Percentiles rank a stretch among this genome's conserved stretches.
phyloP scores from a whole-genome alignment of 192 early-diverging fungal genomes.

The Mortierella alpina region DNA sequence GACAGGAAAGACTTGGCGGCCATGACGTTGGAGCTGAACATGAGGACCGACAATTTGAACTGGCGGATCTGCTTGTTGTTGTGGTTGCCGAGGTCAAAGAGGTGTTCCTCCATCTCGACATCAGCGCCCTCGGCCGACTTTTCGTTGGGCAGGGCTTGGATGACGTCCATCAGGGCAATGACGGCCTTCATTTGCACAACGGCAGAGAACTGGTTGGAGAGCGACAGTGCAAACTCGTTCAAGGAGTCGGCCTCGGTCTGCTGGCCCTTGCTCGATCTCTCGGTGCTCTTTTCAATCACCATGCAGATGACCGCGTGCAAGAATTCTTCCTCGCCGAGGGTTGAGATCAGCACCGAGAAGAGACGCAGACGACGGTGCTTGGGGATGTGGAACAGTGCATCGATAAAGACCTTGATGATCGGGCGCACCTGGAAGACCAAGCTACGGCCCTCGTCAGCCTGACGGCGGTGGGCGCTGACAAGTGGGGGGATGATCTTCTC shows the following conservation, averaged over 20 bases:
- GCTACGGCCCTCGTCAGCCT: constrained; percentile 41
- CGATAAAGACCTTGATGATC: constrained; percentile 91
- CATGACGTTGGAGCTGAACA: constrained; percentile 65
- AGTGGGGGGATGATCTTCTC: constrained; percentile 89
- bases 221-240: constrained; percentile 77
- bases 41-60: constrained; percentile 69
- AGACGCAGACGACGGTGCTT: constrained; percentile 89
- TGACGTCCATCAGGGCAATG: constrained; percentile 65
- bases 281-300: constrained; percentile 78
- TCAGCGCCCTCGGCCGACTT: constrained; percentile 42
- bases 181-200: constrained; percentile 75
- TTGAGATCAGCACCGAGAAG: constrained; percentile 83
- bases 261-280: constrained; percentile 60
- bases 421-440: constrained; percentile 71
- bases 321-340: constrained; percentile 82
- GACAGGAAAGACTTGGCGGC: constrained; percentile 62
- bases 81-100: constrained; percentile 53
- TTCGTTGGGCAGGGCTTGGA: constrained; percentile 67
- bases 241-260: constrained; percentile 72
- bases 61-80: constrained; percentile 70
- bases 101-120: constrained; percentile 43
- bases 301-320: constrained; percentile 78
- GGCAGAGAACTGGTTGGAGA: constrained; percentile 76
- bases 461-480: constrained; percentile 59
- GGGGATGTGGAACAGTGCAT: constrained; percentile 92